These are phyloP conservation scores for Candida qinlingensis DNA, from an alignment of 805 yeast genomes.

Conservation along the genomic window DNA sequence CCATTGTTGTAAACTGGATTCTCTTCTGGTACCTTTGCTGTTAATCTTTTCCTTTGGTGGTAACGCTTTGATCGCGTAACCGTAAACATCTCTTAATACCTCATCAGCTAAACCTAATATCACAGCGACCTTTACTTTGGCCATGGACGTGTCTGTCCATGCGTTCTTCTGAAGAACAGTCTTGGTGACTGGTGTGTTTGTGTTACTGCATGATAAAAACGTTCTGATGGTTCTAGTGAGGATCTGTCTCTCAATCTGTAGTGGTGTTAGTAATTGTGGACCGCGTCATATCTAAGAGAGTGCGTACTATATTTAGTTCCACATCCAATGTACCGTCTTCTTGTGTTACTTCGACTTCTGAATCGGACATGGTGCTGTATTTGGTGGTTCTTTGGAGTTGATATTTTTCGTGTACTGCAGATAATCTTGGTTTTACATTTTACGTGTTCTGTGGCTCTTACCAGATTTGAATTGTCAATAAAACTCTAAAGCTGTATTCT, in stretches of 20 bases:
- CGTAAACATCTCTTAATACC: slow-evolving; percentile 5
- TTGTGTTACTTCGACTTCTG: no score
- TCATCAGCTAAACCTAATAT: slow-evolving; percentile 7
- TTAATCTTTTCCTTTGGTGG: slow-evolving; percentile 10
- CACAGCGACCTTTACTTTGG: slow-evolving; percentile 3
- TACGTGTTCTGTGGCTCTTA: no score
- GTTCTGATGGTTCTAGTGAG: slow-evolving; percentile 7
- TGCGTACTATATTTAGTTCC: no score
- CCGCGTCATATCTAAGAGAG: no score
- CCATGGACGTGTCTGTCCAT: slow-evolving; percentile 7
- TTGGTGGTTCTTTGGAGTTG: no score
- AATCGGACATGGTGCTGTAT: no score
- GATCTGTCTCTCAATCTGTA: slow-evolving; percentile 3
- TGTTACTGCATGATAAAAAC: slow-evolving; percentile 9
- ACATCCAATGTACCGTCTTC: no score
- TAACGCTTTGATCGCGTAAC: slow-evolving; percentile 8
- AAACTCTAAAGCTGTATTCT: no score
- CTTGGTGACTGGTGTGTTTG: slow-evolving; percentile 10
- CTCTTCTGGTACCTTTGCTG: slow-evolving; percentile 9
- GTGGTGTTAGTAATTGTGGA: no score
- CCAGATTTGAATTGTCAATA: no score
- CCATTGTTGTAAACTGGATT: slow-evolving; percentile 13
- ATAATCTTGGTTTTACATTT: no score
- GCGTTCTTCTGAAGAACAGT: slow-evolving; percentile 9
- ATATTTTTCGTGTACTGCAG: no score